phyloP scores from a whole-genome alignment of 2,329 filamentous ascomycete genomes.

The Penicillium freii region DNA sequence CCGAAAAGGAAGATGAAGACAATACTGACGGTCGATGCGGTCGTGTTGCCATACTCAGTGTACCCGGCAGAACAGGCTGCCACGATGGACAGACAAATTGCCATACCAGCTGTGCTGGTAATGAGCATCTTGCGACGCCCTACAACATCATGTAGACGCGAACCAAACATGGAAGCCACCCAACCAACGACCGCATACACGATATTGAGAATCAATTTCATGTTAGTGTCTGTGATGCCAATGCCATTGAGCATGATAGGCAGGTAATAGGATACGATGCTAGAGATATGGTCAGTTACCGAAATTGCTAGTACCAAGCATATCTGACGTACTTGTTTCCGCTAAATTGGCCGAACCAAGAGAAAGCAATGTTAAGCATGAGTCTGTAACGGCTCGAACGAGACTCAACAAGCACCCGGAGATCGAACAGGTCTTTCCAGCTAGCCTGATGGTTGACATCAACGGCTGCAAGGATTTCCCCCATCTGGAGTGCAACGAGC shows the following conservation, averaged over 20 bases:
- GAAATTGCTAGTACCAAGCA: neutral
- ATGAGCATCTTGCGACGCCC: neutral
- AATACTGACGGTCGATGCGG: neutral
- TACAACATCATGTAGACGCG: neutral
- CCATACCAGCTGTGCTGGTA: neutral
- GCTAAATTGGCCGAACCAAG: neutral
- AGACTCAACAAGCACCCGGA: neutral
- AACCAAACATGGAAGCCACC: neutral
- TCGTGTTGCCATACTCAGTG: neutral
- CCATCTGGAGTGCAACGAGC: too few species aligned
- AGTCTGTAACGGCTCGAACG: neutral
- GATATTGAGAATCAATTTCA: neutral
- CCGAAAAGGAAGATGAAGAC: neutral
- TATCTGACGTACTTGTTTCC: neutral
- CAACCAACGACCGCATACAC: neutral
- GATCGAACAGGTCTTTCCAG: too few species aligned
- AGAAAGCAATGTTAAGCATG: neutral
- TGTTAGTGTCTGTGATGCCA: neutral
- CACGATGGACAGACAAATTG: neutral
- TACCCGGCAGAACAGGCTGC: neutral
- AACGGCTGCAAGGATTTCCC: too few species aligned
- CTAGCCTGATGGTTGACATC: too few species aligned
- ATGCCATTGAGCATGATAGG: neutral
- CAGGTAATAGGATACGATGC: neutral
- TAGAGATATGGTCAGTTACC: neutral